Evolutionary conservation across 1,139 yeast species (phyloP), one percentile per base, ranked within the genome.

Genomic region (Geotrichum europaeum): DNA sequence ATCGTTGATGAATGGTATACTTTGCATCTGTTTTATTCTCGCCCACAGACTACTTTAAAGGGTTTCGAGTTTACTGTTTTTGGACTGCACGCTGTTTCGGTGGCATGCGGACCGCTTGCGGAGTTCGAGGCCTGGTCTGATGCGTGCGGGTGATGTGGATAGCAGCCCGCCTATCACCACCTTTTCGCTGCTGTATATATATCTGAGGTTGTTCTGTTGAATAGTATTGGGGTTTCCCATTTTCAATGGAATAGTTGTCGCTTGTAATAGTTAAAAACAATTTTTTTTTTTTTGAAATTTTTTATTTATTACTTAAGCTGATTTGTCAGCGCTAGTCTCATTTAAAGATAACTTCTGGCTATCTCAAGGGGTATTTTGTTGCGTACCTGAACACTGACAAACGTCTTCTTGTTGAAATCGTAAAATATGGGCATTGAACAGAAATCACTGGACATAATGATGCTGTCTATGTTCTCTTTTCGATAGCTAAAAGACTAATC

Each of bases 151-250:
- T 56, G 58, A 30, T 56, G 58, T 56, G 58, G 58, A 56, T 56
- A 28, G 58, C 55, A 56, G 58, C 58, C 58, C 58, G 58, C 58
- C 58, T 56, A 51, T 36, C 58, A 56, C 58, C 58, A 56, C 58
- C 58, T 32, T 56, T 56, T 56, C 45, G 58, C 58, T 56, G 55
- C 55, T 49, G 53, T 56, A 47, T 56, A 56, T 56, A 51, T 56
- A 56, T 56, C 58, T 56, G 58, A 56, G 58, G 49, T 56, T 56
- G 58, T 45, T 51, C 47, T 18, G 20, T 40, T 40, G 47, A 40
- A 15, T 18, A n/a, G 22, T n/a, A 15, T n/a, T 7, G 18, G n/a
- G n/a, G n/a, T 40, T 34, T 34, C n/a, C n/a, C 40, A 13, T 34
- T 13, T 4, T 34, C 40, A 40, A 40, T 40, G 47, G 47, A 40